Percentiles rank a stretch among this genome's conserved stretches.
phyloP scores from a whole-genome alignment of 2,329 filamentous ascomycete species.

The Diplodia sapinea region DNA sequence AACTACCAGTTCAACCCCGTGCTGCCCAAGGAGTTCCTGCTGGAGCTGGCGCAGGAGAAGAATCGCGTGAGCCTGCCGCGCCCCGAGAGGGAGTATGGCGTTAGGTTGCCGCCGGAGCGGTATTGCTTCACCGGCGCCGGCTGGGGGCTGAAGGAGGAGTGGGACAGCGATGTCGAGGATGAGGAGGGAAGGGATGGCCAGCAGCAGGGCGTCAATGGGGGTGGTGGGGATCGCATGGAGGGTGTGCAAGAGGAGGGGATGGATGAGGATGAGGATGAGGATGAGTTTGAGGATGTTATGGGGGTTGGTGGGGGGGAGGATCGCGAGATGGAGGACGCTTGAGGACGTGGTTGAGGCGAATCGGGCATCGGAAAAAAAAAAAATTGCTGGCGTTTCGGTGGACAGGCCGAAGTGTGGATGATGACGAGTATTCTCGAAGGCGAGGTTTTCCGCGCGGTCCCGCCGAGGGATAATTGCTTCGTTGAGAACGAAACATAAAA shows the following conservation, averaged over 20 bases:
- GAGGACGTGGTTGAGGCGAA: slow-evolving; percentile 25
- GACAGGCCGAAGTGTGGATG: neutral
- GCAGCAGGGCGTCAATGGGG: slow-evolving; percentile 45
- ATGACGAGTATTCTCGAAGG: neutral
- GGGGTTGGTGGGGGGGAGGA: slow-evolving; percentile 40
- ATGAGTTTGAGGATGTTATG: slow-evolving; percentile 53
- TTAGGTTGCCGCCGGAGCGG: slow-evolving; percentile 66
- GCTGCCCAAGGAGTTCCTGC: slow-evolving; percentile 75
- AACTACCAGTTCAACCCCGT: slow-evolving; percentile 71
- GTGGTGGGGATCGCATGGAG: slow-evolving; percentile 34
- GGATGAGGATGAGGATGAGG: slow-evolving; percentile 49
- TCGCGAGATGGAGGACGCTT: slow-evolving; percentile 44
- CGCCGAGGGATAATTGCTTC: neutral
- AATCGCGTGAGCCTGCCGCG: slow-evolving; percentile 69
- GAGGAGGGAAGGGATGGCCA: slow-evolving; percentile 39
- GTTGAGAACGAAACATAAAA: neutral
- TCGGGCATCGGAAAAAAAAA: no score
- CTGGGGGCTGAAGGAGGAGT: slow-evolving; percentile 64
- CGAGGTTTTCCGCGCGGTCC: neutral
- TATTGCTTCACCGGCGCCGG: slow-evolving; percentile 64
- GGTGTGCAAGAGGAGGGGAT: slow-evolving; percentile 43
- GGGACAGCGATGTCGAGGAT: slow-evolving; percentile 61
- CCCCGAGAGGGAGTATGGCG: slow-evolving; percentile 62
- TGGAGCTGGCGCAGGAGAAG: slow-evolving; percentile 73
- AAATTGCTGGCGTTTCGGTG: neutral